Percentiles rank a stretch among this genome's conserved stretches.
Conservation (phyloP, 768 basidiomycete genomes). For the Tylopilus subfusipes region DNA sequence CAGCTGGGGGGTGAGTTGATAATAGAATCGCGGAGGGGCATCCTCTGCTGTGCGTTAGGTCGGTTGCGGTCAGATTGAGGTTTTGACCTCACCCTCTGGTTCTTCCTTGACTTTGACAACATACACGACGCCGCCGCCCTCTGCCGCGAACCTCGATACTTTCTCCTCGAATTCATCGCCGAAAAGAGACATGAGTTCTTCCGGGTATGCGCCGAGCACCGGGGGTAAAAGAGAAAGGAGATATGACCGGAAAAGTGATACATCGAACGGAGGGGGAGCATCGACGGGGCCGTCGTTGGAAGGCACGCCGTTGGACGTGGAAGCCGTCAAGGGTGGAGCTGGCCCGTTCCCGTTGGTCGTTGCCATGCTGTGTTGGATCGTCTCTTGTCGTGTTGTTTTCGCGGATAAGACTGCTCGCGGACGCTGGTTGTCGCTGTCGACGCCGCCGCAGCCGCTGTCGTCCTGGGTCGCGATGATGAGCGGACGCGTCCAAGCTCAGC, state of each 20-base stretch:
- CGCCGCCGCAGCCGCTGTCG: constrained; percentile 15
- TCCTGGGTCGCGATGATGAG: constrained; percentile 24
- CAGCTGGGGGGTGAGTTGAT: constrained; percentile 68
- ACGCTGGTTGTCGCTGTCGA: constrained; percentile 3
- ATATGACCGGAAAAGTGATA: constrained; percentile 67
- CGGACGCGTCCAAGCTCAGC: constrained; percentile 20
- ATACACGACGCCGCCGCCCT: constrained; percentile 75
- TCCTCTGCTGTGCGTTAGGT: constrained; percentile 50
- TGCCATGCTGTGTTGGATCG: constrained; percentile 18
- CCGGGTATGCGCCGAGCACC: constrained; percentile 65
- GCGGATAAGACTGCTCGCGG: background rate
- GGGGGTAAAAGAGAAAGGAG: constrained; percentile 72
- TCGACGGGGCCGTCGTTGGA: constrained; percentile 33
- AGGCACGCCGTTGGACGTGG: constrained; percentile 28
- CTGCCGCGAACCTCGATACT: constrained; percentile 70
- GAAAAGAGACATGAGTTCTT: constrained; percentile 66
- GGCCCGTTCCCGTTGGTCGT: constrained; percentile 23
- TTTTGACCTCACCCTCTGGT: constrained; percentile 53
- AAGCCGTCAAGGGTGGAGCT: constrained; percentile 27
- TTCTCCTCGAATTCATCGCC: constrained; percentile 74
- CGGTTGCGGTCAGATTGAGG: background rate
- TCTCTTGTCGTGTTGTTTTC: constrained; percentile 13
- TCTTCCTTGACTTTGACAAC: constrained; percentile 78
- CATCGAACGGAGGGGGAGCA: constrained; percentile 53
- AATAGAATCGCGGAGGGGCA: constrained; percentile 55